Evolutionary conservation across 768 basidiomycete genomes (phyloP), one percentile per base, ranked within the genome.

Genomic region (Collybia mongolica): DNA sequence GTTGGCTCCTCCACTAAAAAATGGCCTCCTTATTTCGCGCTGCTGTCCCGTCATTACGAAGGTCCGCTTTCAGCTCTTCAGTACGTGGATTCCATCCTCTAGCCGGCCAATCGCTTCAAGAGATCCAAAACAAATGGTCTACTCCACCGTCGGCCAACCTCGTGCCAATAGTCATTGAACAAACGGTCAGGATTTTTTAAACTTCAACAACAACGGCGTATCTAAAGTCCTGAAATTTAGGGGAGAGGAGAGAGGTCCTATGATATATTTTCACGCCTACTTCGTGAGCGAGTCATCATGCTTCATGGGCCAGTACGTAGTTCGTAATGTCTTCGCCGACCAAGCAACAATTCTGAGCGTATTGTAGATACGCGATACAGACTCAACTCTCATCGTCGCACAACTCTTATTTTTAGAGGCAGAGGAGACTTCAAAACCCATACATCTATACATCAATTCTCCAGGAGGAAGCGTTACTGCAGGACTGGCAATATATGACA

Each of bases 401-500:
- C 95, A 98, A 62, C 75, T 98, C 6, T 83, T 98, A 37, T 98
- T 96, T 68, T 77, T 98, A 52, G 96, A 98, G 74, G 95, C 96
- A 1, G 95, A 96, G 67, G 94, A 98, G 56, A 84, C 93, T 0
- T 83, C 86, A 7, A 92, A 93, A 64, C 96, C 96, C 2, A 97
- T 98, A 48, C 94, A 96, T 60, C 71, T 98, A 9, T 98, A 98
- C 68, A 96, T 98, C 58, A 98, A 98, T 69, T 94, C 91, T 6
- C 96, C 96, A 0, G 96, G 96, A 2, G 96, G 96, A 24, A 90
- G 89, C 61, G 96, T 98, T 35, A 96, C 95, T 0, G 93, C 94
- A 42, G 96, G 96, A 7, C 73, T 98, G 52, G 96, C 95, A 15
- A 96, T 98, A 43, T 98, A 98, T 72, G 96, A 98, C 63, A 98